Evolutionary conservation across 441 rosid genomes (phyloP).

Genomic region (Erodium trifolium): DNA sequence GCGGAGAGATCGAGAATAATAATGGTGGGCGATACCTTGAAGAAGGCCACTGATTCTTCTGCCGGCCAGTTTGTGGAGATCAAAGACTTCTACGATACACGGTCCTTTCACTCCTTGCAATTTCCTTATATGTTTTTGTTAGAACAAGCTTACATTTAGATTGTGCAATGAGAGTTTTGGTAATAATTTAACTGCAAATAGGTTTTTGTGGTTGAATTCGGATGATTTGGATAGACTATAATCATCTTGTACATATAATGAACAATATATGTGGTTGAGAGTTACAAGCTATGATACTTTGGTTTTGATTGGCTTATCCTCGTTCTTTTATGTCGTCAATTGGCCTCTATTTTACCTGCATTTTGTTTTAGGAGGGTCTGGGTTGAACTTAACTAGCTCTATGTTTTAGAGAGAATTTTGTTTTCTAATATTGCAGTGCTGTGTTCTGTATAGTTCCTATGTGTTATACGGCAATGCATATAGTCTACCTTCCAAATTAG

Average conservation of each 20-base stretch:
- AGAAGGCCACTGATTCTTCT: conserved; percentile 41
- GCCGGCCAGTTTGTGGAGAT: conserved; percentile 23
- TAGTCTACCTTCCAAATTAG: too few species aligned
- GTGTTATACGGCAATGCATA: too few species aligned
- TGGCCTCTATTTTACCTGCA: too few species aligned
- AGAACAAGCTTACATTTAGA: neutral
- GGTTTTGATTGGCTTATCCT: too few species aligned
- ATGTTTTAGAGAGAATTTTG: too few species aligned
- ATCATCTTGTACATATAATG: neutral
- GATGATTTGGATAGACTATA: neutral
- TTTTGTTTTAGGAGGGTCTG: too few species aligned
- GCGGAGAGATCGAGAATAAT: conserved; percentile 86
- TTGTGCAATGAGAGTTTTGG: neutral
- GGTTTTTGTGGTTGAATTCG: neutral
- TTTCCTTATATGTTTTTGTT: neutral
- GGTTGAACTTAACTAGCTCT: too few species aligned
- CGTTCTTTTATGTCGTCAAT: too few species aligned
- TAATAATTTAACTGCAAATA: neutral
- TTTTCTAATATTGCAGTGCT: too few species aligned
- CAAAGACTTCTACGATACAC: conserved; percentile 49
- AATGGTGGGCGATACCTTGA: conserved; percentile 83
- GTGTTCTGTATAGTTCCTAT: too few species aligned
- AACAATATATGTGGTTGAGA: neutral
- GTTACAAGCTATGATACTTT: neutral
- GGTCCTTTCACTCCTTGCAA: conserved; percentile 9